phyloP scores from a whole-genome alignment of 768 basidiomycete species.

The Clavaria fumosa region DNA sequence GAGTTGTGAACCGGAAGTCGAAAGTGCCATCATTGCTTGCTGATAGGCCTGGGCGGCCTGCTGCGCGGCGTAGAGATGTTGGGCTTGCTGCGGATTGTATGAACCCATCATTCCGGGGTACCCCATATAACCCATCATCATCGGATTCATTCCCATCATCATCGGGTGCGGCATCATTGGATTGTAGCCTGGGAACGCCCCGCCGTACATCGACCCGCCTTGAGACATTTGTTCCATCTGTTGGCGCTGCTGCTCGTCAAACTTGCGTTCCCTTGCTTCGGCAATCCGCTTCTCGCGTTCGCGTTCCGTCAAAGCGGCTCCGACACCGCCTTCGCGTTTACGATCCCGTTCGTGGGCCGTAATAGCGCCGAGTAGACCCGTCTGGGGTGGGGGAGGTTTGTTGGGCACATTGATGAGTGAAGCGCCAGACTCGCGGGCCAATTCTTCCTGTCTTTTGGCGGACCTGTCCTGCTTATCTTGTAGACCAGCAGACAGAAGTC shows the following conservation, averaged over 20 bases:
- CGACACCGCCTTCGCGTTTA: conserved; percentile 89
- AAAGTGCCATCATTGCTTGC: conserved; percentile 77
- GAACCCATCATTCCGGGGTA: conserved; percentile 47
- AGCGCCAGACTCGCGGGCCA: conserved; percentile 81
- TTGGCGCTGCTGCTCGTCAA: conserved; percentile 80
- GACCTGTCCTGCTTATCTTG: conserved; percentile 94
- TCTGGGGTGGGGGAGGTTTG: conserved; percentile 90
- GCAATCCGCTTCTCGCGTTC: conserved; percentile 86
- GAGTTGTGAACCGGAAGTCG: conserved; percentile 54
- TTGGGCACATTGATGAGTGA: conserved; percentile 92
- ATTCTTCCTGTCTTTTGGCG: conserved; percentile 87
- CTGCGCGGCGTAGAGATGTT: conserved; percentile 79
- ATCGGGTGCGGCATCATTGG: conserved; percentile 65
- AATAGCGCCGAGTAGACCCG: conserved; percentile 89
- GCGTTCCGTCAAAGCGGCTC: conserved; percentile 86
- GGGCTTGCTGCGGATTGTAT: conserved; percentile 52
- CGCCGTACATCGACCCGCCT: conserved; percentile 57
- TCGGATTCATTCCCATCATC: conserved; percentile 42
- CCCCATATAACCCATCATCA: conserved; percentile 26
- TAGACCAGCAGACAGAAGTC: conserved; percentile 84
- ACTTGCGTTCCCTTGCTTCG: conserved; percentile 84
- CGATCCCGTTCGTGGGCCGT: conserved; percentile 90
- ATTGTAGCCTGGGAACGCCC: conserved; percentile 32
- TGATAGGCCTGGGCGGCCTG: conserved; percentile 81
- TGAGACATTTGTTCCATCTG: conserved; percentile 86